Percentiles rank a stretch among this genome's conserved stretches.
Evolutionary conservation across 495 filamentous ascomycete genomes (phyloP).

Genomic region (Penicillium alfredii): DNA sequence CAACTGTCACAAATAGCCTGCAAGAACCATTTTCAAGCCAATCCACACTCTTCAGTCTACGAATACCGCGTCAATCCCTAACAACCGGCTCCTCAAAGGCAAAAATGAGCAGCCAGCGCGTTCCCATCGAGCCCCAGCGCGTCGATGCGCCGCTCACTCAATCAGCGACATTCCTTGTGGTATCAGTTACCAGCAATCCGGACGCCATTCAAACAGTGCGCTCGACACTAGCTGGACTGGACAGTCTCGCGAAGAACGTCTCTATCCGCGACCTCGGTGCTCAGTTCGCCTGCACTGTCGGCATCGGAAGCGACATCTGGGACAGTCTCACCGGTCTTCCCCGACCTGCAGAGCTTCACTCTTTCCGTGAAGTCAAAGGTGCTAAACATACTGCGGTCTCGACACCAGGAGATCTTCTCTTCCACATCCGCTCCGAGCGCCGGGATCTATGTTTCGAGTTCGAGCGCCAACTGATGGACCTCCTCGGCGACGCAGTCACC

Average conservation of each 20-base stretch:
- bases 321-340: constrained; percentile 38
- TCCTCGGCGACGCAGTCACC: constrained; percentile 38
- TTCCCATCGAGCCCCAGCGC: constrained; percentile 35
- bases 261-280: constrained; percentile 45
- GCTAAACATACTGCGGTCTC: constrained; percentile 41
- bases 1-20: background rate
- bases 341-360: constrained; percentile 46
- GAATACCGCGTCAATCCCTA: background rate
- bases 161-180: constrained; percentile 49
- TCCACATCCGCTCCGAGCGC: constrained; percentile 53
- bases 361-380: constrained; percentile 44
- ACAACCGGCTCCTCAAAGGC: background rate
- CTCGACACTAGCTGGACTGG: constrained; percentile 39
- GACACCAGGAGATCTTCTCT: constrained; percentile 50
- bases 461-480: constrained; percentile 47
- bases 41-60: background rate
- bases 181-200: constrained; percentile 32
- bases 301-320: constrained; percentile 49
- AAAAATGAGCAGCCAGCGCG: constrained; percentile 26
- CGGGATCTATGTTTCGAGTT: constrained; percentile 55
- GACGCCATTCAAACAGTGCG: constrained; percentile 36
- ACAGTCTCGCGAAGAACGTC: constrained; percentile 48
- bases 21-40: background rate
- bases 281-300: constrained; percentile 48
- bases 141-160: constrained; percentile 46